phyloP scores from a whole-genome alignment of 2,329 filamentous ascomycete genomes.

The Ophiostoma australiae region DNA sequence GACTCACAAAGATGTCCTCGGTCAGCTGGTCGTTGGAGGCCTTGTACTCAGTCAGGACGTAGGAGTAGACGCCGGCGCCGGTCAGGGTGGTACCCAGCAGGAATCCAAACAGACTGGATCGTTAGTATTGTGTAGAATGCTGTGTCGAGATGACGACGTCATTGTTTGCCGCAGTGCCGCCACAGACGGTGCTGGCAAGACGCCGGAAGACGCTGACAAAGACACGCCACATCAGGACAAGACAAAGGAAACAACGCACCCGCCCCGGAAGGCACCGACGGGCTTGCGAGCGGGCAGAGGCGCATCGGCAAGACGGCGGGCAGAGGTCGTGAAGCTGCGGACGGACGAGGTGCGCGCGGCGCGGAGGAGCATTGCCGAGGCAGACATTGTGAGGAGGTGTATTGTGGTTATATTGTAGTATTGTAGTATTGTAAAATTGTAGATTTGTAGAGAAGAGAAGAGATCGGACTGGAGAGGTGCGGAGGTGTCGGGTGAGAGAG shows the following conservation, averaged over 20 bases:
- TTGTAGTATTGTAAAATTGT: background rate
- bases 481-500: background rate
- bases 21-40: slow-evolving; percentile 87
- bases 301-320: slow-evolving; percentile 41
- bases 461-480: background rate
- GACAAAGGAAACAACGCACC: slow-evolving; percentile 37
- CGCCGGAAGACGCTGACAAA: background rate
- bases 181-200: no score
- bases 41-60: slow-evolving; percentile 89
- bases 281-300: slow-evolving; percentile 54
- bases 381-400: slow-evolving; percentile 38
- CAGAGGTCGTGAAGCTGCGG: slow-evolving; percentile 49
- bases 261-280: slow-evolving; percentile 57
- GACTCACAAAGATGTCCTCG: slow-evolving; percentile 90
- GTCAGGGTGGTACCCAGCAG: slow-evolving; percentile 76
- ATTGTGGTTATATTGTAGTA: no score
- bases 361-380: slow-evolving; percentile 40
- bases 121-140: background rate
- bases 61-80: slow-evolving; percentile 81
- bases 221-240: background rate
- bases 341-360: slow-evolving; percentile 34
- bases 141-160: background rate
- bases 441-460: background rate
- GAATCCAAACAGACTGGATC: slow-evolving; percentile 77
- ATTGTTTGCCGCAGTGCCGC: background rate